Evolutionary conservation across 306 rosid species (phyloP), one percentile per base, ranked within the genome.

Genomic region (Trichosanthes cucumerina): DNA sequence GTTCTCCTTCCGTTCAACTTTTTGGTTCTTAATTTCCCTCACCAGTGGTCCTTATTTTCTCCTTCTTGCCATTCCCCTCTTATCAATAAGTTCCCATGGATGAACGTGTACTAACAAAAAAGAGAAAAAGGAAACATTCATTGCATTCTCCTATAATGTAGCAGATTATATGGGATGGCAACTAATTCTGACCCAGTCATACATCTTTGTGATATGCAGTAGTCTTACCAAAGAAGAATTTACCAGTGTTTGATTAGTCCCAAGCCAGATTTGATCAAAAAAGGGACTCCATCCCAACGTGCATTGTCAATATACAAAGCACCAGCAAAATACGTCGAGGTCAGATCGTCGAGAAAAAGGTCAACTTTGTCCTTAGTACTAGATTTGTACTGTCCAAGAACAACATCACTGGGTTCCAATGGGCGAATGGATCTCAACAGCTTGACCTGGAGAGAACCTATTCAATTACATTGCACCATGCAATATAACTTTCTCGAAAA

Each of bases 231-330:
- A 34, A 58, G 69, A 58, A 81, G 65, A 54, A 77, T 78, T 83
- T 83, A 94, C 98, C 93, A 86, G 91, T 92, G 97, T 71, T 92
- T 83, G 81, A 92, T 90, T 81, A 94, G 98, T 77, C 97, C 97
- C 75, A 92, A 66, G 85, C 98, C 98, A 34, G 94, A 81, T 83
- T 89, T 94, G 76, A 94, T 86, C 86, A 92, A 79, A 83, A 94
- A 94, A 52, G 98, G 98, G 82, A 94, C 98, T 28, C 98, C 98
- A 70, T 94, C 97, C 97, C 98, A 94, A n/a, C 96, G 87, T 78
- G 95, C 97, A 84, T 92, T 94, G 84, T 94, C 93, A 56, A 90
- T 89, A 81, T 86, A 89, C 75, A 94, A 70, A 62, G 93, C 96
- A 87, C 94, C 90, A 65, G 96, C 92, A 15, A 90, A 92, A 87